phyloP scores from a whole-genome alignment of 495 filamentous ascomycete species.

The Penicillium canariense region DNA sequence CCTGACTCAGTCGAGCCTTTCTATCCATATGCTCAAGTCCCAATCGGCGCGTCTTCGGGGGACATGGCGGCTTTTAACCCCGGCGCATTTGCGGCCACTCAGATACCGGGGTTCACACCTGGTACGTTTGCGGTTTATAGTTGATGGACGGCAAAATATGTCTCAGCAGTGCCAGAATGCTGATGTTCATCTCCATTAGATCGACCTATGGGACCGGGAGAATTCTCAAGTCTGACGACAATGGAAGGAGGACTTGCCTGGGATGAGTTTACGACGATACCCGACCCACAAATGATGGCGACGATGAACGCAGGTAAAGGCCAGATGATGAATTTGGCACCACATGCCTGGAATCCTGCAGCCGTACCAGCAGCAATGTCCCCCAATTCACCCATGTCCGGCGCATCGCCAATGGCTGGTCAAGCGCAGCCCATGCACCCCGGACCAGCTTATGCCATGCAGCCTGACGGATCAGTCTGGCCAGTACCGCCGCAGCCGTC shows the following conservation, averaged over 20 bases:
- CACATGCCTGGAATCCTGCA: constrained; percentile 32
- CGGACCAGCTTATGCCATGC: constrained; percentile 33
- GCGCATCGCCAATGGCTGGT: constrained; percentile 34
- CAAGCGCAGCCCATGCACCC: constrained; percentile 34
- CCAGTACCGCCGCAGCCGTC: constrained; percentile 33
- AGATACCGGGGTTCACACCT: constrained; percentile 36
- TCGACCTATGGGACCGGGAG: constrained; percentile 26
- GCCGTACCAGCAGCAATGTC: constrained; percentile 28
- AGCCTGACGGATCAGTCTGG: constrained; percentile 43
- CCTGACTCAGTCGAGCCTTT: constrained; percentile 39
- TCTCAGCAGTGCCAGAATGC: neutral
- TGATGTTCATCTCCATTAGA: constrained; percentile 17
- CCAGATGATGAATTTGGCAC: constrained; percentile 39
- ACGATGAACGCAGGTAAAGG: constrained; percentile 34
- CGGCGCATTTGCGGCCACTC: constrained; percentile 29
- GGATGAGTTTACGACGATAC: constrained; percentile 45
- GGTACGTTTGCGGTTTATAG: constrained; percentile 27
- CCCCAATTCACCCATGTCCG: constrained; percentile 30
- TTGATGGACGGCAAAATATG: neutral
- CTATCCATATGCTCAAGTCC: constrained; percentile 42
- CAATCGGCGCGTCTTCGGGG: constrained; percentile 31
- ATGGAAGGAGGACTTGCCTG: constrained; percentile 39
- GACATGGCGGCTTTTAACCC: constrained; percentile 39
- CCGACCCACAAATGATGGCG: constrained; percentile 40
- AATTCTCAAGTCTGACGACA: constrained; percentile 31